phyloP scores from a whole-genome alignment of 2,329 filamentous ascomycete species.

The Laburnicola sp. region DNA sequence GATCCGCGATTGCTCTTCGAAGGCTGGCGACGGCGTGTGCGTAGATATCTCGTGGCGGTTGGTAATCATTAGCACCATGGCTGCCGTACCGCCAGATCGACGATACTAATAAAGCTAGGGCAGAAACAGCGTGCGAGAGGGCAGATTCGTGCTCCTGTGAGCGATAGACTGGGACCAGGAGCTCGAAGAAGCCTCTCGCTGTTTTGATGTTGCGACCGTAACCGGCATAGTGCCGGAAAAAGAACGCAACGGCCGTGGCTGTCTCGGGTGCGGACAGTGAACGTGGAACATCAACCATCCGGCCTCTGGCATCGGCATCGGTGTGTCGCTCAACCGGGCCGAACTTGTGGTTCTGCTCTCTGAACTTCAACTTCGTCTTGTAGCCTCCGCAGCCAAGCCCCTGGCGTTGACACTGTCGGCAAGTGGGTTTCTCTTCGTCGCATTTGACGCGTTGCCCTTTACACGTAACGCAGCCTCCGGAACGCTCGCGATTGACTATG shows the following conservation, averaged over 20 bases:
- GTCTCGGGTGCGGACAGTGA: background rate
- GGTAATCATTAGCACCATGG: background rate
- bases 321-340: background rate
- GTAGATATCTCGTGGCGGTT: background rate
- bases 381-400: slow-evolving; percentile 10
- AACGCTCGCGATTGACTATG: slow-evolving; percentile 5
- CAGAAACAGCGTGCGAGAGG: slow-evolving; percentile 7
- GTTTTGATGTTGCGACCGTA: slow-evolving; percentile 3
- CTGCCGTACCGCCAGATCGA: slow-evolving; percentile 1
- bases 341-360: slow-evolving; percentile 11
- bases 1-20: slow-evolving; percentile 2
- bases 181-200: slow-evolving; percentile 9
- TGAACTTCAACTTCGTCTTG: slow-evolving; percentile 7
- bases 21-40: slow-evolving; percentile 3
- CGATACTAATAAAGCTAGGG: background rate
- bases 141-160: slow-evolving; percentile 8
- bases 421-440: slow-evolving; percentile 9
- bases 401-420: slow-evolving; percentile 3
- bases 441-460: slow-evolving; percentile 11
- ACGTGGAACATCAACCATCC: background rate
- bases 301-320: background rate
- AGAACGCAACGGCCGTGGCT: slow-evolving; percentile 2
- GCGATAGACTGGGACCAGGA: slow-evolving; percentile 10
- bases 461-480: slow-evolving; percentile 9
- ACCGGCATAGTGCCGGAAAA: slow-evolving; percentile 1